Conservation (phyloP, 1,139 yeast genomes). For the Blastobotrys persicus region DNA sequence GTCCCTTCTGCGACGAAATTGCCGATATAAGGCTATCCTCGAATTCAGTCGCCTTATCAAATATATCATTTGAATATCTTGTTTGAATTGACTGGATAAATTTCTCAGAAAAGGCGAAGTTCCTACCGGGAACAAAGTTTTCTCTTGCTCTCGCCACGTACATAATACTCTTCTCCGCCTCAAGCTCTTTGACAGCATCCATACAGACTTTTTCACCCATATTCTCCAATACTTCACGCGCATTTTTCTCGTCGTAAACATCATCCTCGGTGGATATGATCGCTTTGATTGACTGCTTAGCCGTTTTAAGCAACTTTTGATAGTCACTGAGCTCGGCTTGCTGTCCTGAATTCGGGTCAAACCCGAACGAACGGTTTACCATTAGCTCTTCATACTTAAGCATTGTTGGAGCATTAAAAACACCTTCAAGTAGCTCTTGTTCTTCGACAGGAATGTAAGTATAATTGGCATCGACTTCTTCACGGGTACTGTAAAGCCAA, state of each 20-base stretch:
- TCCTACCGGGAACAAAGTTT: constrained; percentile 42
- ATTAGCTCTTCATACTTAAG: constrained; percentile 31
- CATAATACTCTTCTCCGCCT: constrained; percentile 53
- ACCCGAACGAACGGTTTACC: constrained; percentile 22
- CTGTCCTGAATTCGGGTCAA: constrained; percentile 8
- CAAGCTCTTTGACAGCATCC: constrained; percentile 52
- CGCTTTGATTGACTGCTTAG: constrained; percentile 47
- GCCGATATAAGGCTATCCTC: constrained; percentile 43
- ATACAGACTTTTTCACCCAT: constrained; percentile 48
- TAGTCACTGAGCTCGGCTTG: constrained; percentile 7
- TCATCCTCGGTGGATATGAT: constrained; percentile 57
- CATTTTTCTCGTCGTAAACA: constrained; percentile 46
- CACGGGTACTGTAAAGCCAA: constrained; percentile 38
- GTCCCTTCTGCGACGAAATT: constrained; percentile 47
- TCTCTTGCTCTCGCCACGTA: constrained; percentile 48
- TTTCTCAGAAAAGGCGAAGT: constrained; percentile 59
- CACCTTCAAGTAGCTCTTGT: constrained; percentile 23
- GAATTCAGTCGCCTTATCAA: constrained; percentile 48
- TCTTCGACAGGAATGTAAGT: constrained; percentile 26
- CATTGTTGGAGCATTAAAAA: constrained; percentile 29
- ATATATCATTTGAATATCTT: constrained; percentile 44
- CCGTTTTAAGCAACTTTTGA: constrained; percentile 20
- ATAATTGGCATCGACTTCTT: constrained; percentile 39
- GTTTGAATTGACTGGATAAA: constrained; percentile 45
- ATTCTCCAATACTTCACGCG: constrained; percentile 44